Evolutionary conservation across 768 basidiomycete genomes (phyloP), one percentile per base, ranked within the genome.

Genomic region (Phaeotremella skinneri): DNA sequence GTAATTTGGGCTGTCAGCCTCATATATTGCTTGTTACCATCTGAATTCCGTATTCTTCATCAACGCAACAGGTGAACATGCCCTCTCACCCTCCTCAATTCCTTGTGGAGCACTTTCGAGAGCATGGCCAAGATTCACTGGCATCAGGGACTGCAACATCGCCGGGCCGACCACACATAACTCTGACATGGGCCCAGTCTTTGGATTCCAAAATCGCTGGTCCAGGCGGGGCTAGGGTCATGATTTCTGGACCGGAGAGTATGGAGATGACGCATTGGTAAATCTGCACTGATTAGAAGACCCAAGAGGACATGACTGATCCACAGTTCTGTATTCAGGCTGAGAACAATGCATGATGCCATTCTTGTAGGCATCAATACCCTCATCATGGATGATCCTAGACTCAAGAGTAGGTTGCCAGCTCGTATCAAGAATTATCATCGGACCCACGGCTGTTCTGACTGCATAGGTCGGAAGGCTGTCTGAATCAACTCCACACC

Each of bases 191-290:
- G 68, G 80, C 80, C 11, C 80, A 81, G 52, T 79, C 77, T 2
- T 67, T 80, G 21, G 80, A 99, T 78, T 89, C 85, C 26, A 85
- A 91, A 76, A 96, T 98, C 55, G 90, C 91, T 0, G 91, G 89
- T 1, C 77, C 78, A 4, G 79, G 81, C 6, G 86, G 90, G 11
- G 80, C 78, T 55, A 91, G 92, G 78, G 83, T 99, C 32, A 82
- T 83, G 29, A 80, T 99, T 37, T 92, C 90, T 65, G 90, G 94
- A 5, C 78, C 80, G 47, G 89, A 96, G 68, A 91, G 88, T 76
- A 87, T 93, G 86, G 63, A 83, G 41, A 90, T 99, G 87, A 98
- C 94, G 11, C 94, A 98, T 76, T 89, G 89, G 92, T 91, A 69
- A 62, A 39, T 11, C 49, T 31, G 27, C 25, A 14, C 9, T 47